A percentile compares a stretch with the other conserved stretches of the same genome.
phyloP scores from a whole-genome alignment of 2,329 filamentous ascomycete genomes.

The Fusarium nodosum region DNA sequence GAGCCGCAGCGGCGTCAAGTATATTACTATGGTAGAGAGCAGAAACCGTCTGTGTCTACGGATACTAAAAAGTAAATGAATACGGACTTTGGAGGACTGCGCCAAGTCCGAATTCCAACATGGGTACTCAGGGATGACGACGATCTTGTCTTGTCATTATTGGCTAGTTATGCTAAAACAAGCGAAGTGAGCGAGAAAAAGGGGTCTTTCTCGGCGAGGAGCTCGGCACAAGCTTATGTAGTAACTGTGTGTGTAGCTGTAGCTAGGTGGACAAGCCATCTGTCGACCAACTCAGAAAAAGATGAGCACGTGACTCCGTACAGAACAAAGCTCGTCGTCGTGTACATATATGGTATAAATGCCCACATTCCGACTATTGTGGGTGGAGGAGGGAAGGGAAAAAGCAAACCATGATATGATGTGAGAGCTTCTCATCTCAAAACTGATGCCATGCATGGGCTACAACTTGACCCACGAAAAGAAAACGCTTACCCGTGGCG shows the following conservation, averaged over 20 bases:
- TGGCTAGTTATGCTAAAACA: constrained; percentile 33
- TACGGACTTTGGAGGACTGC: constrained; percentile 16
- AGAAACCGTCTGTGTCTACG: constrained; percentile 11
- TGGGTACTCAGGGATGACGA: constrained; percentile 33
- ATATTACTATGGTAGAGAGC: constrained; percentile 1
- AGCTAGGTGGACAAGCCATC: constrained; percentile 14
- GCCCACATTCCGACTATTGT: constrained; percentile 7
- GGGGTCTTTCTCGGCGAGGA: constrained; percentile 41
- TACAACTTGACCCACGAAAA: constrained; percentile 34
- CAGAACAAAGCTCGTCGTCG: constrained; percentile 31
- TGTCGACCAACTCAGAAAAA: constrained; percentile 24
- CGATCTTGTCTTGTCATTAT: constrained; percentile 38
- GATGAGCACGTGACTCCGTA: constrained; percentile 47
- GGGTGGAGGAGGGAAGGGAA: constrained; percentile 22
- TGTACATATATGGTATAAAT: constrained; percentile 26
- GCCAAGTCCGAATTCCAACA: constrained; percentile 33
- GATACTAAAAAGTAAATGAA: neutral
- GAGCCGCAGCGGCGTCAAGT: constrained; percentile 39
- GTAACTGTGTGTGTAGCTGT: no score
- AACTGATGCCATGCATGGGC: constrained; percentile 33
- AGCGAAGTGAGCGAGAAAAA: constrained; percentile 44
- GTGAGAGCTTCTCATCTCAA: neutral
- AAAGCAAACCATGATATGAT: constrained; percentile 38
- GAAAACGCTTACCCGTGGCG: constrained; percentile 39
- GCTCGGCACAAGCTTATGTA: constrained; percentile 37